These are phyloP conservation scores for Neurospora tetraspora DNA, from an alignment of 495 filamentous ascomycete species.

Conservation along the genomic window DNA sequence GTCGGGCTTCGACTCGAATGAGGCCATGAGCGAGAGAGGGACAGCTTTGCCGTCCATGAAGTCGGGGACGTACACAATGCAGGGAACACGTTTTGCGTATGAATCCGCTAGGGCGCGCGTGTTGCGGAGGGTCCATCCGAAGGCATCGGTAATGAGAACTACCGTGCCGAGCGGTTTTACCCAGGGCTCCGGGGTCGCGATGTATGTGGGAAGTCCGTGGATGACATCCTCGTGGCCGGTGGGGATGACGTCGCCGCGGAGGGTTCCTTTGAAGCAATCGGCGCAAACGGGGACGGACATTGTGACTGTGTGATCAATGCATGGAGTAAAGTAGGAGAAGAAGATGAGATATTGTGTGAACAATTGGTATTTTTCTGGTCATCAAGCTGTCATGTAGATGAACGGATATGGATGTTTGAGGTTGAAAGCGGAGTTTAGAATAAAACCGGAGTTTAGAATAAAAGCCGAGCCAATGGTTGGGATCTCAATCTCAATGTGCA, in stretches of 20 bases:
- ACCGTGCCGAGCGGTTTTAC: conserved; percentile 35
- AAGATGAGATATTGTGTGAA: background rate
- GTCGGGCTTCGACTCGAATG: conserved; percentile 7
- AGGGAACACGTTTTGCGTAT: conserved; percentile 39
- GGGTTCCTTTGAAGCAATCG: conserved; percentile 23
- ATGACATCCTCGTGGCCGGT: conserved; percentile 22
- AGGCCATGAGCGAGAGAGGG: conserved; percentile 10
- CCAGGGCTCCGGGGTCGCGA: conserved; percentile 24
- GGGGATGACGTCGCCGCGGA: conserved; percentile 18
- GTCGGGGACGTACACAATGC: conserved; percentile 46
- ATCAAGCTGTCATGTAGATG: background rate
- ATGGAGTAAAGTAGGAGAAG: background rate
- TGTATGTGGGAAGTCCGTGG: conserved; percentile 42
- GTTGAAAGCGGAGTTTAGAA: background rate
- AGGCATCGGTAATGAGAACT: conserved; percentile 46
- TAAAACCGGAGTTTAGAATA: too few species aligned
- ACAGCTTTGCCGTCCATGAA: conserved; percentile 44
- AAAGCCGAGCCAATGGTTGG: background rate
- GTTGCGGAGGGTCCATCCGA: conserved; percentile 49
- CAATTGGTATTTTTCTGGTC: background rate
- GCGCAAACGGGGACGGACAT: conserved; percentile 12
- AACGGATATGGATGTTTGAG: background rate
- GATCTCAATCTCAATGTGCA: too few species aligned
- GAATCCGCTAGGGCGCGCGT: conserved; percentile 42
- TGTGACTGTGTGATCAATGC: background rate